Percentiles rank a stretch among this genome's conserved stretches.
Conservation (phyloP, 352 stramenopile genomes). For the Pythium guiyangense region DNA sequence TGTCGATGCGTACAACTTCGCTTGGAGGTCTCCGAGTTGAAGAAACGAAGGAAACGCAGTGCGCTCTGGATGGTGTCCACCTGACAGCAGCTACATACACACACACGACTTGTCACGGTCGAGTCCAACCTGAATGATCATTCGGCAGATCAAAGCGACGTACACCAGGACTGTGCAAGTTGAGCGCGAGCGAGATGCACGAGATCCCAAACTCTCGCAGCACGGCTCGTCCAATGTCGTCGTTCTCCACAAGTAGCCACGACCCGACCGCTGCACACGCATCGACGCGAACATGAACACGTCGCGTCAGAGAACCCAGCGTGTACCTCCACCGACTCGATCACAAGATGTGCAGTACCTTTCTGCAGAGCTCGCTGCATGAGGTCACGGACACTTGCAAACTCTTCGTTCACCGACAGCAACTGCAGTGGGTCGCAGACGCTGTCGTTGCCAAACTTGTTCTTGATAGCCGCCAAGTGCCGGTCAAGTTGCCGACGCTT, state of each 20-base stretch:
- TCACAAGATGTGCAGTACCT: not conserved
- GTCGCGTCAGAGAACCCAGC: not conserved
- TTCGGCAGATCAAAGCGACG: not conserved
- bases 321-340: too few species aligned
- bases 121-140: not conserved
- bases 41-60: conserved; percentile 1
- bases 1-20: not conserved
- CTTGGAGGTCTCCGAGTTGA: not conserved
- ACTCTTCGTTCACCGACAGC: not conserved
- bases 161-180: conserved; percentile 18
- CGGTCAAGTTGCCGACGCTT: not conserved
- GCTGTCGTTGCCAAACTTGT: not conserved
- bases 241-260: conserved; percentile 14
- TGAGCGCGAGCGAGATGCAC: conserved; percentile 13
- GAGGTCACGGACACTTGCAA: not conserved
- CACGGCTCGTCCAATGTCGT: conserved; percentile 14
- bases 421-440: not conserved
- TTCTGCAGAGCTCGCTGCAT: not conserved
- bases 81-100: conserved; percentile 7
- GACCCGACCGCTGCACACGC: conserved; percentile 5
- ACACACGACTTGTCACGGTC: too few species aligned
- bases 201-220: conserved; percentile 13
- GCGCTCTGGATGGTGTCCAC: conserved; percentile 1
- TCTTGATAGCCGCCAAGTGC: not conserved
- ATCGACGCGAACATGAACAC: not conserved